phyloP scores from a whole-genome alignment of 2,329 filamentous ascomycete genomes.

The Coleophoma cylindrospora region DNA sequence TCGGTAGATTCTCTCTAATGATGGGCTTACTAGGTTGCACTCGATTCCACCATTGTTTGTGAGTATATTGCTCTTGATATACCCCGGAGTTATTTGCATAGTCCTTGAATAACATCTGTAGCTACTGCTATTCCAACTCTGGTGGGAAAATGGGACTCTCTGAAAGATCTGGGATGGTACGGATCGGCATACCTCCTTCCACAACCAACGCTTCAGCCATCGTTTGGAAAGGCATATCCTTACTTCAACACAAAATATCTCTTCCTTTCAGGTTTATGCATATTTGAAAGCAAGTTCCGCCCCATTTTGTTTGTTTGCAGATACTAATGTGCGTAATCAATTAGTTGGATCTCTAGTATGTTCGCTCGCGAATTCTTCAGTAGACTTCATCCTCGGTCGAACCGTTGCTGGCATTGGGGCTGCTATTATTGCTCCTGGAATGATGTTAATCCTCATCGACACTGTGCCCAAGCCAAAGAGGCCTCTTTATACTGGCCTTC shows the following conservation, averaged over 20 bases:
- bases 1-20: background rate
- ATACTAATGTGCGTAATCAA: background rate
- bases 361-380: background rate
- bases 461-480: background rate
- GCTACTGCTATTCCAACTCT: slow-evolving; percentile 28
- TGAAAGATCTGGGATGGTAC: slow-evolving; percentile 29
- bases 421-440: background rate
- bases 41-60: slow-evolving; percentile 4
- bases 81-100: too few species aligned
- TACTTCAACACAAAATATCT: slow-evolving; percentile 24
- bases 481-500: background rate
- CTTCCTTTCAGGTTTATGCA: background rate
- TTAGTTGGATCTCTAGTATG: background rate
- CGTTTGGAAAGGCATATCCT: slow-evolving; percentile 44
- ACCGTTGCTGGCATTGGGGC: background rate
- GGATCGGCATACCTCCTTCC: slow-evolving; percentile 26
- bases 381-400: background rate
- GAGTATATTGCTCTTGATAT: background rate
- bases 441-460: background rate
- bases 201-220: slow-evolving; percentile 38
- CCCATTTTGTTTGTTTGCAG: background rate
- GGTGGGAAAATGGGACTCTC: slow-evolving; percentile 26
- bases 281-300: background rate
- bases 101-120: background rate
- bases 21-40: background rate